A percentile compares a stretch with the other conserved stretches of the same genome.
Conservation (phyloP, 2,329 filamentous ascomycete genomes). For the Rosellinia necatrix region DNA sequence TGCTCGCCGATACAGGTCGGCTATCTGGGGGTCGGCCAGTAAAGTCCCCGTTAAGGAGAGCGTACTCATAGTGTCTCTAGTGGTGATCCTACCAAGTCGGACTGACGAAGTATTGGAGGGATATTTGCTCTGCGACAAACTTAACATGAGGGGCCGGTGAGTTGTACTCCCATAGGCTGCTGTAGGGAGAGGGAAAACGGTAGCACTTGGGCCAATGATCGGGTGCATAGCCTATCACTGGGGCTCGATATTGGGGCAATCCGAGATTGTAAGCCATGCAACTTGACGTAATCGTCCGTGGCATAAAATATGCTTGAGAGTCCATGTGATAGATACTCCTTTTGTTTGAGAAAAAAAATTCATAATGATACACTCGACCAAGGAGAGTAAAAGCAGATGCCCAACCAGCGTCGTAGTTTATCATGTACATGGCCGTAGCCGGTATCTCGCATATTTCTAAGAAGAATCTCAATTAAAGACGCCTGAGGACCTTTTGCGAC, state of each 20-base stretch:
- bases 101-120: too few species aligned
- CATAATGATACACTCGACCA: too few species aligned
- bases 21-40: conserved; percentile 30
- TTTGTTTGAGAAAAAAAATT: too few species aligned
- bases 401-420: not conserved
- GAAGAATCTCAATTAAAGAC: not conserved
- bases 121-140: too few species aligned
- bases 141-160: too few species aligned
- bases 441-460: not conserved
- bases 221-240: too few species aligned
- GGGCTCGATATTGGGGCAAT: not conserved
- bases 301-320: too few species aligned
- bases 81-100: too few species aligned
- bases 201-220: not conserved
- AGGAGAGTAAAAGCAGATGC: not conserved
- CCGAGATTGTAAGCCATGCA: not conserved
- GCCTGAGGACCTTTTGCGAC: not conserved
- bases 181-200: not conserved
- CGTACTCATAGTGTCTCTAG: conserved; percentile 25
- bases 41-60: conserved; percentile 30
- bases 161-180: too few species aligned
- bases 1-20: conserved; percentile 34
- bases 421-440: not conserved
- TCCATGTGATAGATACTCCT: too few species aligned
- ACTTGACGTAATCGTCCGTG: conserved; percentile 28